Evolutionary conservation across 2,329 filamentous ascomycete species (phyloP), one percentile per base, ranked within the genome.

Genomic region (Colletotrichum tabaci): DNA sequence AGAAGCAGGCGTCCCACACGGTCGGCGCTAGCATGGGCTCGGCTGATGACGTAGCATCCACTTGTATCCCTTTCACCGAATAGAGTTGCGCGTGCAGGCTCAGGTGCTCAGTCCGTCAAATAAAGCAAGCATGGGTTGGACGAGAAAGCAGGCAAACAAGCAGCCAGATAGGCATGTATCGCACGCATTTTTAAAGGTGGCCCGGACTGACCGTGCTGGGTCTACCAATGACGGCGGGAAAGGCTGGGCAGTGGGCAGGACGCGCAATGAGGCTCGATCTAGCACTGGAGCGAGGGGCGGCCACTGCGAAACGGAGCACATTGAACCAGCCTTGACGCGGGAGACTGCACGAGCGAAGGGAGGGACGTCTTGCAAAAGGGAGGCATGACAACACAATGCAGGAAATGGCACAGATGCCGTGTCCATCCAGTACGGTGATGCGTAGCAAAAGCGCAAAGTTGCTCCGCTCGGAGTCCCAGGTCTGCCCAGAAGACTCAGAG

Each of bases 1-100:
- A 72, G 58, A 64, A 63, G 30, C 16, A 62, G 60, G 21, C 38
- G 46, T 26, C 40, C 46, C 50, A 26, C 53, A 44, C 18, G 21
- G 23, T 13, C 35, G 15, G 49, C 70, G 56, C 61, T 66, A 70
- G 61, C 44, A 42, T 56, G 68, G 61, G 55, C 49, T 62, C 16
- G 49, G 56, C 61, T 71, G 61, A 72, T 72, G 70, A 72, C 70
- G 70, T 72, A 72, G 70, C 55, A 71, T 46, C 55, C 58, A 68
- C 64, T 21, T 61, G 49, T 68, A 57, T 44, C 21, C 23, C 53
- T 66, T 46, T 40, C 53, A 56, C 21, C 49, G 8, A 50, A 56
- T 63, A 69, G 47, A 69, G 58, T 60, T 72, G 35, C 35, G 35
- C 53, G 46, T 60, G 58, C 65, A 67, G 23, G 44, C 53, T 46